Evolutionary conservation across 2,329 filamentous ascomycete genomes (phyloP), one percentile per base, ranked within the genome.

Genomic region (Ustilaginoidea virens): DNA sequence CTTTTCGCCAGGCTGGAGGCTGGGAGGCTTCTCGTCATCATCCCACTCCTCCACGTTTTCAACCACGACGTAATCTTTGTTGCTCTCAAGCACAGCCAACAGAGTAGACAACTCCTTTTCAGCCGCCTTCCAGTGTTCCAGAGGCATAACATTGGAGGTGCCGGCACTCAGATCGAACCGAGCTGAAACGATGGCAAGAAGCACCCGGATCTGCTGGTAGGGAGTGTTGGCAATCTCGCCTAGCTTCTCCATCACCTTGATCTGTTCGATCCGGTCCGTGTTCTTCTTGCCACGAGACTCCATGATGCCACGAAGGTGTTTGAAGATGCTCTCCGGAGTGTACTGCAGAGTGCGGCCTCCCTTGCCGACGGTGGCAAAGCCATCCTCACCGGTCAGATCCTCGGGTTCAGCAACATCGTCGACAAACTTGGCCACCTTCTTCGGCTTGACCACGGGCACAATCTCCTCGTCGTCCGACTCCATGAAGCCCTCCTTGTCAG

Each of bases 261-360:
- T 96, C 60, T 98, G 90, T 60, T 98, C 90, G 26, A 72, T 51
- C 27, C 85, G 78, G 55, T 98, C 90, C 39, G 90, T 94, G 66
- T 96, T 96, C 73, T 98, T 98, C 68, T 93, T 92, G 53, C 90
- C 90, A 63, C 90, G 74, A 34, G 87, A 86, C 63, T 98, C 90
- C 51, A 96, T 67, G 48, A 98, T 96, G 29, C 75, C 72, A 33
- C 87, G 75, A 29, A 98, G 69, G 56, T 96, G 85, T 67, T 98
- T 98, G 55, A 96, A 79, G 49, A 98, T 98, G 55, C 86, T 90
- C 63, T 98, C 90, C 14, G 87, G 80, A 9, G 92, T 98, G 57
- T 92, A 96, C 46, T 81, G 76, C 33, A 96, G 66, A 29, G 82
- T 74, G 55, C 83, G 83, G 40, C 90, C 90, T 43, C 86, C 82